Evolutionary conservation across 176 grass and related monocot species (phyloP), one percentile per base, ranked within the genome.

Genomic region (Thinopyrum elongatum): DNA sequence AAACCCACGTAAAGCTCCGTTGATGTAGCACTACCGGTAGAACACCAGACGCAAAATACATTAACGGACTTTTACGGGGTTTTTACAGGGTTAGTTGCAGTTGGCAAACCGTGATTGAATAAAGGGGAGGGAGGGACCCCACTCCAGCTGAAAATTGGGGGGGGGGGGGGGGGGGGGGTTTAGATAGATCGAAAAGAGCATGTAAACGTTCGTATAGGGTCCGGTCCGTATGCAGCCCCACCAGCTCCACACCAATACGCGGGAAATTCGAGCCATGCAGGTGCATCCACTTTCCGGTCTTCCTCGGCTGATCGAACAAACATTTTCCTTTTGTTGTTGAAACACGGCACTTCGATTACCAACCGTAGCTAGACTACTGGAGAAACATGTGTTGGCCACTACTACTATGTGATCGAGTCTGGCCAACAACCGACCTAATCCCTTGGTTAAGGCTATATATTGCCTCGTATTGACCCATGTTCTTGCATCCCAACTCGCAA

Each of bases 291-390:
- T 22, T 22, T 51, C 21, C 62, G 62, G 28, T 67, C 10, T 44
- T 10, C 41, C 26, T 1, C 39, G 42, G 44, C 17, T 47, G 7
- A 46, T 80, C 51, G 41, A 11, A n/a, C n/a, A 60, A 41, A 12
- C 41, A 31, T 6, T n/a, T 15, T 17, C 19, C 1, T 28, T 72
- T 17, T 0, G 21, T 5, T 22, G 3, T 22, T 34, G 33, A 34
- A 72, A 74, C 51, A 59, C 71, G 29, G 51, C 31, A 39, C 41
- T 16, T 70, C 19, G 81, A 83, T 30, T 41, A 74, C 53, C 81
- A 61, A 73, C 10, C 34, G 11, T 7, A 70, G 34, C 27, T 58
- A 53, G 8, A 53, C 3, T 34, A 34, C 33, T 34, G 10, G 2
- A 39, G 38, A 30, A n/a, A 46, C 2, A 1, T 31, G 42, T 53